Evolutionary conservation across 73 alveolate species (phyloP).

Genomic region (Symbiodinium pilosum): DNA sequence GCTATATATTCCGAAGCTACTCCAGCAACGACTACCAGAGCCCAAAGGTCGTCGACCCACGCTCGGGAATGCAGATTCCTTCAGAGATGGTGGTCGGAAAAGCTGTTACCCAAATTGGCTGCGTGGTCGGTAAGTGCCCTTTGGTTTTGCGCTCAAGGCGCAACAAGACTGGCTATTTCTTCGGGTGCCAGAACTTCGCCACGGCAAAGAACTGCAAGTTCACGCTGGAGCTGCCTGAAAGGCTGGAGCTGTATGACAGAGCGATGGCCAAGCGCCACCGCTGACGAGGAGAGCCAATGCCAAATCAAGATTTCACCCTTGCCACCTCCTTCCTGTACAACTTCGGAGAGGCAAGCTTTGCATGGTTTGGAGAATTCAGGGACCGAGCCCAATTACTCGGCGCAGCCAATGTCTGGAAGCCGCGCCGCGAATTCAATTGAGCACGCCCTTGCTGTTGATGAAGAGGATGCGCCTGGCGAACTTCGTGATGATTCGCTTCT

Average conservation of each 20-base stretch:
- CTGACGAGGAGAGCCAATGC: not conserved
- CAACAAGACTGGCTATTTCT: not conserved
- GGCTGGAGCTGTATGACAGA: not conserved
- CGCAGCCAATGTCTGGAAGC: no score
- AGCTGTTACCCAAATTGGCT: not conserved
- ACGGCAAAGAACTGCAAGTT: not conserved
- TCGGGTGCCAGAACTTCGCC: not conserved
- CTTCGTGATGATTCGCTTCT: conserved; percentile 6
- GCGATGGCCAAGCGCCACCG: not conserved
- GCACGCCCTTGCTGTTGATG: not conserved
- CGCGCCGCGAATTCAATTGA: not conserved
- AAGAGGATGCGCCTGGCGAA: not conserved
- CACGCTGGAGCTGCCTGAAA: not conserved
- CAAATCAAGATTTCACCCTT: no score
- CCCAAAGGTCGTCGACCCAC: not conserved
- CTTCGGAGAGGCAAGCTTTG: not conserved
- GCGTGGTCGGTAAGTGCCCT: not conserved
- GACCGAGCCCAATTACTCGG: conserved; percentile 13
- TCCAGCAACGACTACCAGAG: not conserved
- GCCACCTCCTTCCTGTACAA: not conserved
- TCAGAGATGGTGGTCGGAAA: not conserved
- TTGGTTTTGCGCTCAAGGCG: not conserved
- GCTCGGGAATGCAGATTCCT: not conserved
- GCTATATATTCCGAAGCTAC: not conserved
- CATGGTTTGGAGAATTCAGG: not conserved